Percentiles rank a stretch among this genome's conserved stretches.
Evolutionary conservation across 805 yeast species (phyloP).

Genomic region (Priceomyces melissophilus): DNA sequence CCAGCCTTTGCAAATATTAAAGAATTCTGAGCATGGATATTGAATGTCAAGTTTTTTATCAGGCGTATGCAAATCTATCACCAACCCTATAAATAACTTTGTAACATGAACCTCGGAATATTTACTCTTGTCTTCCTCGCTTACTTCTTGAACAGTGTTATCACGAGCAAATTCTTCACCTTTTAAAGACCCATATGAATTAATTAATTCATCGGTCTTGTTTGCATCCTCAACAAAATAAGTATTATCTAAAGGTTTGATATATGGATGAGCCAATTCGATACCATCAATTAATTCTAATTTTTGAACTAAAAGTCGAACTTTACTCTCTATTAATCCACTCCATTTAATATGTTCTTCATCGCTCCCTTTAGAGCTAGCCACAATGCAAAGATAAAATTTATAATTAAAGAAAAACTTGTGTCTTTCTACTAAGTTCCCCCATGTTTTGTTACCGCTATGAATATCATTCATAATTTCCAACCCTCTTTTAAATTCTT

Average conservation of each 20-base stretch:
- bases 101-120: conserved; percentile 53
- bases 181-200: conserved; percentile 57
- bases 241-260: conserved; percentile 64
- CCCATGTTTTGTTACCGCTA: conserved; percentile 65
- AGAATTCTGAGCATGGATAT: conserved; percentile 87
- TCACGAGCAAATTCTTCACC: conserved; percentile 44
- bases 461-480: conserved; percentile 67
- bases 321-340: conserved; percentile 87
- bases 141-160: conserved; percentile 9
- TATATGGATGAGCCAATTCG: conserved; percentile 84
- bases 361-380: conserved; percentile 64
- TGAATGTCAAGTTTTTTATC: conserved; percentile 68
- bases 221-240: conserved; percentile 45
- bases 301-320: conserved; percentile 78
- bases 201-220: conserved; percentile 54
- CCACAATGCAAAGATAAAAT: conserved; percentile 79
- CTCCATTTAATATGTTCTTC: conserved; percentile 91
- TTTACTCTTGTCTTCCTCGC: conserved; percentile 10
- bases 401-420: conserved; percentile 80
- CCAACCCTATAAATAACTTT: conserved; percentile 78
- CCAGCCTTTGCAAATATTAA: conserved; percentile 73
- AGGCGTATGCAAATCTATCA: conserved; percentile 43
- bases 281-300: conserved; percentile 76
- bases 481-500: conserved; percentile 77
- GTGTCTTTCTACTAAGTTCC: conserved; percentile 72